A percentile compares a stretch with the other conserved stretches of the same genome.
Evolutionary conservation across 208 protist species (phyloP).

Genomic region (Crithidia acanthocephali): DNA sequence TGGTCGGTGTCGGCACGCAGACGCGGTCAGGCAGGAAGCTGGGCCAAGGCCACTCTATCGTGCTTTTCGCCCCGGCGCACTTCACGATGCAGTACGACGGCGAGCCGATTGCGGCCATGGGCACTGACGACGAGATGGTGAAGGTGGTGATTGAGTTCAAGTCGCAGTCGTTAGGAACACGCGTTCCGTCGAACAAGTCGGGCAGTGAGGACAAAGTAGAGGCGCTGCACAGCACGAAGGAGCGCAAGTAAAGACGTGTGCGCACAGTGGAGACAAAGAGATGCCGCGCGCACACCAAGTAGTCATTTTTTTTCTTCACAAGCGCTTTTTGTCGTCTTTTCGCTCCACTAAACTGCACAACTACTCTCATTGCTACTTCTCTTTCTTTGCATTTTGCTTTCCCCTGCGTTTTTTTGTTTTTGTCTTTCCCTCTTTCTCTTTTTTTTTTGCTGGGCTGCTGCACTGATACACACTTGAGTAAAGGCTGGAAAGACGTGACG

Average conservation of each 20-base stretch:
- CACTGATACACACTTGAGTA: too few species aligned
- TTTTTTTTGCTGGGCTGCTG: too few species aligned
- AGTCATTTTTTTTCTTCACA: background rate
- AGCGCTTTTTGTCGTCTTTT: background rate
- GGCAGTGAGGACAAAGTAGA: background rate
- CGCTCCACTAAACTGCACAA: too few species aligned
- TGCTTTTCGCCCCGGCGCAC: slow-evolving; percentile 46
- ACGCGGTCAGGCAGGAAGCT: slow-evolving; percentile 45
- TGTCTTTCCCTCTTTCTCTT: slow-evolving; percentile 17
- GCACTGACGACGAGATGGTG: slow-evolving; percentile 29
- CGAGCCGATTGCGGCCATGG: slow-evolving; percentile 48
- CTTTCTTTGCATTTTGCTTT: too few species aligned
- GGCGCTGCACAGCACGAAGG: slow-evolving; percentile 11
- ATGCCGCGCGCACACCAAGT: background rate
- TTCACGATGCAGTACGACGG: slow-evolving; percentile 74
- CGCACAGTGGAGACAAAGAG: background rate
- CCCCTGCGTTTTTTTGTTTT: slow-evolving; percentile 2
- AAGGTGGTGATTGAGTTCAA: slow-evolving; percentile 40
- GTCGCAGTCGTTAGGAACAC: slow-evolving; percentile 40
- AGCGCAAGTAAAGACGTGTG: background rate
- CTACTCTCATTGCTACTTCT: too few species aligned
- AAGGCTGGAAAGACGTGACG: too few species aligned
- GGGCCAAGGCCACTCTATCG: slow-evolving; percentile 37
- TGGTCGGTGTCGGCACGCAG: slow-evolving; percentile 51
- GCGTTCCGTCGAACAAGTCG: background rate